Conservation (phyloP, 805 yeast species). For the Kluyveromyces nonfermentans region DNA sequence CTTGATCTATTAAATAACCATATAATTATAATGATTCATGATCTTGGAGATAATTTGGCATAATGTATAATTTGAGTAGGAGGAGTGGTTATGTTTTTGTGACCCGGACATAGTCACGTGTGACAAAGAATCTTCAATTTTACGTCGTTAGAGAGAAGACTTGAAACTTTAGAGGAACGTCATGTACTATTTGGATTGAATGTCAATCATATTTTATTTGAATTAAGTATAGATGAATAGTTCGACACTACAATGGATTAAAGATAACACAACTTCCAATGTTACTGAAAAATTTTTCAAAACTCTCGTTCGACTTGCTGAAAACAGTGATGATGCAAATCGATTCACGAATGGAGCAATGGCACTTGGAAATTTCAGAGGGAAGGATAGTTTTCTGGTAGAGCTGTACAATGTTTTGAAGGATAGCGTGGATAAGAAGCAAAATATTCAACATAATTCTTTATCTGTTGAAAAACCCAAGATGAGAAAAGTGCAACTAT, state of each 20-base stretch:
- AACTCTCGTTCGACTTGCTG: constrained; percentile 14
- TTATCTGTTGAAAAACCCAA: neutral
- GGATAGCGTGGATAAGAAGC: neutral
- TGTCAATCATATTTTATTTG: too few relatives aligned
- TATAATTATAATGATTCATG: too few relatives aligned
- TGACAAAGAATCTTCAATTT: too few relatives aligned
- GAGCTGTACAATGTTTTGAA: constrained; percentile 1
- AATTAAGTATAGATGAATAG: constrained; percentile 5
- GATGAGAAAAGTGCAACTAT: neutral
- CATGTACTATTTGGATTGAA: too few relatives aligned
- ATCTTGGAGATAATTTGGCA: too few relatives aligned
- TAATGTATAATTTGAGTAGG: too few relatives aligned
- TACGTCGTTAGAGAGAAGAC: too few relatives aligned
- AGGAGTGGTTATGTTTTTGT: too few relatives aligned
- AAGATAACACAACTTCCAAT: constrained; percentile 13
- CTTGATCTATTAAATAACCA: too few relatives aligned
- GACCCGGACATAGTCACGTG: neutral
- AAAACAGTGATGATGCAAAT: constrained; percentile 8
- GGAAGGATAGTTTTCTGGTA: constrained; percentile 8
- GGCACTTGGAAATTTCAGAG: constrained; percentile 22
- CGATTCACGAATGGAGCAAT: constrained; percentile 17
- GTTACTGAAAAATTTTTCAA: constrained; percentile 18
- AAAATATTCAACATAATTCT: neutral
- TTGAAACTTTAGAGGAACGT: too few relatives aligned
- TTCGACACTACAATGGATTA: constrained; percentile 10